Conservation (phyloP, 352 stramenopile species). For the Albugo laibachii region DNA sequence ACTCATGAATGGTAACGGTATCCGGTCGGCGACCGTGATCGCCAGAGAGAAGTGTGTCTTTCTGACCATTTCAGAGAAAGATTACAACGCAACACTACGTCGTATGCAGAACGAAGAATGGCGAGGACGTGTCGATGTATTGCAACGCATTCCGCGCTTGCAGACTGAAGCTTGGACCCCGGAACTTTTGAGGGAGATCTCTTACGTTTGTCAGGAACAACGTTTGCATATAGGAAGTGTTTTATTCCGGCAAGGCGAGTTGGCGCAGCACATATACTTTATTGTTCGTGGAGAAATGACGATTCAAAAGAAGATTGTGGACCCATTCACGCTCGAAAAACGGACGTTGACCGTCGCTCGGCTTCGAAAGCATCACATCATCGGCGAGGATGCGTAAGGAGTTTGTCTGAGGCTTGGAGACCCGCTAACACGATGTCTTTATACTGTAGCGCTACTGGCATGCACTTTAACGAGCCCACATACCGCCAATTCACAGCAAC, state of each 20-base stretch:
- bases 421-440: neutral
- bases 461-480: slow-evolving; percentile 42
- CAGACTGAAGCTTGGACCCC: slow-evolving; percentile 52
- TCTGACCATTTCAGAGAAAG: slow-evolving; percentile 48
- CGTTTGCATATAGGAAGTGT: slow-evolving; percentile 20
- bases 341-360: slow-evolving; percentile 35
- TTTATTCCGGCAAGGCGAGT: slow-evolving; percentile 38
- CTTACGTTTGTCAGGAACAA: slow-evolving; percentile 45
- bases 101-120: slow-evolving; percentile 56
- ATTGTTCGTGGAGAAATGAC: slow-evolving; percentile 42
- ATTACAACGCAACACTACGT: slow-evolving; percentile 49
- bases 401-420: neutral
- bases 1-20: slow-evolving; percentile 49
- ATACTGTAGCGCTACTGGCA: slow-evolving; percentile 21
- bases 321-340: slow-evolving; percentile 13
- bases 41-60: slow-evolving; percentile 36
- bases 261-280: slow-evolving; percentile 43
- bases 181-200: slow-evolving; percentile 49
- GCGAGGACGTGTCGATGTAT: slow-evolving; percentile 23
- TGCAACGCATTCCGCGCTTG: slow-evolving; percentile 51
- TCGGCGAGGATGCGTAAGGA: slow-evolving; percentile 58
- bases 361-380: slow-evolving; percentile 29
- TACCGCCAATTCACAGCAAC: slow-evolving; percentile 40
- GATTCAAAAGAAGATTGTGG: slow-evolving; percentile 26
- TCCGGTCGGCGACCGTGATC: slow-evolving; percentile 45